Evolutionary conservation across 176 grass and related monocot species (phyloP), one percentile per base, ranked within the genome.

Genomic region (Juncus inflexus): DNA sequence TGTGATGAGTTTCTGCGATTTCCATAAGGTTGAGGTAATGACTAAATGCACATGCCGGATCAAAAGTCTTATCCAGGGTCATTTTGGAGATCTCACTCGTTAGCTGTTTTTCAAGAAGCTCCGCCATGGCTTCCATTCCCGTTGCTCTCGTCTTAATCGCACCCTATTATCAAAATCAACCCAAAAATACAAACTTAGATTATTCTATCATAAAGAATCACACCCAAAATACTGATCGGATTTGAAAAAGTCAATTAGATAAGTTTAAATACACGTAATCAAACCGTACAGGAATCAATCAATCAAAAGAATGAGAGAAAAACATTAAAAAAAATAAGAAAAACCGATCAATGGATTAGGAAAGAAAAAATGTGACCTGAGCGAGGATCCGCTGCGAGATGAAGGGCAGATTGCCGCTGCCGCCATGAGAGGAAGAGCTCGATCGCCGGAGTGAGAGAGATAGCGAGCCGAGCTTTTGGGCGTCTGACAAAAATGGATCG

Each of bases 21-120:
- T 77, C 49, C 78, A 81, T 76, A 55, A 92, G 84, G 66, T 84
- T 92, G 70, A 92, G 84, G 75, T 92, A 76, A 76, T 92, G 83
- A 1, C 77, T 70, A 79, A 92, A 92, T 10, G 84, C 89, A 47
- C 89, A 75, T 6, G 89, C 81, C 54, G 87, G 52, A 38, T 52
- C 67, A 66, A 92, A 54, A 12, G 89, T 74, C 56, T 92, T 83
- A 53, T 92, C 84, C 11, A 87, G 84, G 0, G 80, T 65, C 89
- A 91, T 91, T 38, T 69, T 73, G 0, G 89, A 55, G 19, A 91
- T 76, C 42, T 87, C 89, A 14, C 59, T 61, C 60, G 76, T 75
- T 35, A 91, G 77, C 74, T 91, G 89, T 62, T 78, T 79, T 52
- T 87, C 89, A 1, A 91, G 80, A 12, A 87, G 51, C 42, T 45